A percentile compares a stretch with the other conserved stretches of the same genome.
Conservation (phyloP, 768 basidiomycete genomes). For the Lanmaoa rubissima region DNA sequence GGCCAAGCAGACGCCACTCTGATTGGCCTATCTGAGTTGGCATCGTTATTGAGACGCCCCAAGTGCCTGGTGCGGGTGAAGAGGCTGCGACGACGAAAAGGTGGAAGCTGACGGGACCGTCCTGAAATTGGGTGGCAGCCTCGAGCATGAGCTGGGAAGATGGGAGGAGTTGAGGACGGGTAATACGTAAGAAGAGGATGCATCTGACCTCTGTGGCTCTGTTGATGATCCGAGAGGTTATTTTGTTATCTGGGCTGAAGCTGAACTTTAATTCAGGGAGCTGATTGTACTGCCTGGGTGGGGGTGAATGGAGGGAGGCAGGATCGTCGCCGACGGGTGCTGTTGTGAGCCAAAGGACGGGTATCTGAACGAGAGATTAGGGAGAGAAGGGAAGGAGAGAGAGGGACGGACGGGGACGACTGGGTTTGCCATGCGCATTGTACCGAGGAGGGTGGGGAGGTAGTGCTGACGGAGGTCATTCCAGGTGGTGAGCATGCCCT, state of each 20-base stretch:
- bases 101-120: constrained; percentile 41
- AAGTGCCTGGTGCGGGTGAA: constrained; percentile 36
- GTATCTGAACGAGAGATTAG: constrained; percentile 18
- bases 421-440: constrained; percentile 39
- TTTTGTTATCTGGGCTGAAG: constrained; percentile 40
- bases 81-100: constrained; percentile 56
- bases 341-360: constrained; percentile 48
- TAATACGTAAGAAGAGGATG: neutral
- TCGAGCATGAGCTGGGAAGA: constrained; percentile 27
- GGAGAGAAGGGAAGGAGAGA: neutral
- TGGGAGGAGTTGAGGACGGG: neutral
- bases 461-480: constrained; percentile 47
- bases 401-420: constrained; percentile 39
- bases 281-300: constrained; percentile 43
- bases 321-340: constrained; percentile 37
- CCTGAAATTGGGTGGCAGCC: constrained; percentile 30
- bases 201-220: constrained; percentile 45
- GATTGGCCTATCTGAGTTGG: constrained; percentile 33
- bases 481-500: constrained; percentile 45
- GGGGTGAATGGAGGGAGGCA: constrained; percentile 14
- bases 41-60: constrained; percentile 25
- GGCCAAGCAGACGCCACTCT: constrained; percentile 42
- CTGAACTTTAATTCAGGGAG: constrained; percentile 44
- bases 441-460: constrained; percentile 42
- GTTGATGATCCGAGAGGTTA: constrained; percentile 44